Base-by-base conservation (phyloP, 352 stramenopile genomes). In the Globisporangium barbulae region DNA sequence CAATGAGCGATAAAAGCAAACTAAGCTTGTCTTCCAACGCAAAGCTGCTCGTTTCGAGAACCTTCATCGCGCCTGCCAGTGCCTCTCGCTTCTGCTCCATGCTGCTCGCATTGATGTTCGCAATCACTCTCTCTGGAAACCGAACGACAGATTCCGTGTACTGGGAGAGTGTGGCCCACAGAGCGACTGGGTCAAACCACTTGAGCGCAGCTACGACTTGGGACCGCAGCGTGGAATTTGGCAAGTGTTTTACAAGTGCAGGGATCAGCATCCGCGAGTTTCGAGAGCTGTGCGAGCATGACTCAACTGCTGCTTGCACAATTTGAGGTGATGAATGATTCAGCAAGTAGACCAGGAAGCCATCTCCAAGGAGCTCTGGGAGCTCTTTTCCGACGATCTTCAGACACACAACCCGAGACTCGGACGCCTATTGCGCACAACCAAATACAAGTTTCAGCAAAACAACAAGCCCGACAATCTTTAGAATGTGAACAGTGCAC, bases 251-350 rank as follows among this genome's bases (percentile, higher is more conserved):
- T 53, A 96, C 75, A 6, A 96, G 64, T 0, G 87, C 83, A 3
- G 87, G 87, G 37, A 96, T 89, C 2, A 96, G 70, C 84, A 96
- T 96, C 56, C 85, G 72, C 1, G 87, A 96, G 54, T 81, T 82
- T 10, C 87, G 80, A 10, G 78, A 79, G 41, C 81, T 92, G 39
- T 89, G 88, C 9, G 81, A 88, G 33, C 87, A 96, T 55, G 80
- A 94, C 53, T 94, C 82, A 5, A 96, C 79, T 0, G 87, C 84
- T 44, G 87, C 87, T 66, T 89, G 82, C 5, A 96, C 74, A 21
- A 96, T 91, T 49, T 79, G 74, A 37, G 75, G 69, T 15, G 81
- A 91, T 1, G 73, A 72, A 35, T 96, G 78, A 45, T 96, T 80
- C 21, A 96, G 76, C 44, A 96, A 62, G 64, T 94, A 96, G 9